phyloP scores from a whole-genome alignment of 257 asterid genomes.

The Sherardia arvensis region DNA sequence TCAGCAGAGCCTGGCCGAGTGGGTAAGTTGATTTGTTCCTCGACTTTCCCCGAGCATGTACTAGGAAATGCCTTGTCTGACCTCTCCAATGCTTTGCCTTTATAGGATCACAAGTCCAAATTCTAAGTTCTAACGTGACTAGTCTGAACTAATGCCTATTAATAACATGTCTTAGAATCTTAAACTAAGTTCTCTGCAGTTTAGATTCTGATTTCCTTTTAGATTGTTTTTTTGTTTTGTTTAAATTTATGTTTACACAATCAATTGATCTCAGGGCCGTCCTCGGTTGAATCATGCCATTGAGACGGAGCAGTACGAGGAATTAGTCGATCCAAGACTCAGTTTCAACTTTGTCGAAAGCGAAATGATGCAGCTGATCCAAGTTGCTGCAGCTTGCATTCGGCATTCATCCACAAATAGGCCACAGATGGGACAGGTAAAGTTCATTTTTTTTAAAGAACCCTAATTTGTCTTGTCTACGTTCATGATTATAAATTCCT shows the following conservation, averaged over 20 bases:
- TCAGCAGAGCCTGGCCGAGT: conserved; percentile 89
- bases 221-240: neutral
- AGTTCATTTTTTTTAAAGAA: too few relatives aligned
- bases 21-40: conserved; percentile 44
- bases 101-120: neutral
- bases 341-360: conserved; percentile 39
- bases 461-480: neutral
- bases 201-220: neutral
- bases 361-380: conserved; percentile 63
- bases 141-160: neutral
- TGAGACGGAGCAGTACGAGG: conserved; percentile 47
- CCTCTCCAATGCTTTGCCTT: neutral
- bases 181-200: too few relatives aligned
- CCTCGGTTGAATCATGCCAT: conserved; percentile 66
- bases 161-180: neutral
- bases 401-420: conserved; percentile 82
- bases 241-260: neutral
- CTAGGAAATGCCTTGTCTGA: neutral
- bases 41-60: neutral
- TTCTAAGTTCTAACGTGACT: too few relatives aligned
- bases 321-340: conserved; percentile 69
- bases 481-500: neutral
- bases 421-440: conserved; percentile 94
- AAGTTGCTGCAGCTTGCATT: conserved; percentile 93
- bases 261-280: conserved; percentile 55